phyloP scores from a whole-genome alignment of 352 stramenopile species.

The Phytophthora chlamydospora region DNA sequence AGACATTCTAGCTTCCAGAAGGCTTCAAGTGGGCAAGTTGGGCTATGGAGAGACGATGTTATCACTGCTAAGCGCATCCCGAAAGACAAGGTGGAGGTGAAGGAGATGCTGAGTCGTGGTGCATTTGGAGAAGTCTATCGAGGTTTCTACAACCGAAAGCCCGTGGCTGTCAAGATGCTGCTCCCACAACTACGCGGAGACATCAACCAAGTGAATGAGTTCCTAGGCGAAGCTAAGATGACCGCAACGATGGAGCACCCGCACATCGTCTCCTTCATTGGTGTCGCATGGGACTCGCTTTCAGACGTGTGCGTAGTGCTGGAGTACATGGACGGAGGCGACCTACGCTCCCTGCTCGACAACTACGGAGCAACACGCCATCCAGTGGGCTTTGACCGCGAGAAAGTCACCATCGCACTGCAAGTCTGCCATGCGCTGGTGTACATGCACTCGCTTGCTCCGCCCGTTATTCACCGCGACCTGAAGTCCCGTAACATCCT shows the following conservation, averaged over 20 bases:
- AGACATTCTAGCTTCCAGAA: background rate
- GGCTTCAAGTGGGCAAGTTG: background rate
- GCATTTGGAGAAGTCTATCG: slow-evolving; percentile 45
- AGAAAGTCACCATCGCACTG: slow-evolving; percentile 14
- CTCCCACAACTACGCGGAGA: slow-evolving; percentile 18
- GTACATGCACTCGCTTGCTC: slow-evolving; percentile 42
- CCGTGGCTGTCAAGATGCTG: slow-evolving; percentile 41
- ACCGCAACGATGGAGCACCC: slow-evolving; percentile 39
- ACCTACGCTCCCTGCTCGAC: slow-evolving; percentile 41
- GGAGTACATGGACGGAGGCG: slow-evolving; percentile 55
- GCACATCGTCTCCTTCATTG: slow-evolving; percentile 48
- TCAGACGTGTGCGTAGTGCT: slow-evolving; percentile 41
- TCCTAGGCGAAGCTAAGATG: slow-evolving; percentile 25
- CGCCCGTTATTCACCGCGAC: slow-evolving; percentile 31
- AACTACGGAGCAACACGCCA: background rate
- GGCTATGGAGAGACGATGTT: slow-evolving; percentile 30
- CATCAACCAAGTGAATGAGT: slow-evolving; percentile 38
- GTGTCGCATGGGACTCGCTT: slow-evolving; percentile 54
- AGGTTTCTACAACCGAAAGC: slow-evolving; percentile 29
- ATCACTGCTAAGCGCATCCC: slow-evolving; percentile 35
- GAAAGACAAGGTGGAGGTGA: slow-evolving; percentile 26
- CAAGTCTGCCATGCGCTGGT: slow-evolving; percentile 17
- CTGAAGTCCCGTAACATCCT: slow-evolving; percentile 48
- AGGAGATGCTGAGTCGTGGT: slow-evolving; percentile 26
- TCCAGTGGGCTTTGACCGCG: slow-evolving; percentile 11